Evolutionary conservation across 768 basidiomycete genomes (phyloP).

Genomic region (Tylopilus sp.): DNA sequence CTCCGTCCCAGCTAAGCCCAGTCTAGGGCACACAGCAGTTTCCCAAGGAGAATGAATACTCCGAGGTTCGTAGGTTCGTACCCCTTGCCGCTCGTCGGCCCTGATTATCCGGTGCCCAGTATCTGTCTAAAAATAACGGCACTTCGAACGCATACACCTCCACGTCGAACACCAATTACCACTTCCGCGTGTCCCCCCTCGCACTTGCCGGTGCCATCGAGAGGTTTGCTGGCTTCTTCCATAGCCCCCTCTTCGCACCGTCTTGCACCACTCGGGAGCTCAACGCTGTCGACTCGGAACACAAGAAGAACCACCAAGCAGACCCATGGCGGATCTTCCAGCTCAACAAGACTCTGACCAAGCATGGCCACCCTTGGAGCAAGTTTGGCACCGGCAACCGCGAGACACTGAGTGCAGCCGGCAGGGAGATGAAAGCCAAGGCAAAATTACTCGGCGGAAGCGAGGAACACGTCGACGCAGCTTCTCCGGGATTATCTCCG

Average conservation of each 20-base stretch:
- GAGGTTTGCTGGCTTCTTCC: constrained; percentile 86
- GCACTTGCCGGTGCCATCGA: constrained; percentile 67
- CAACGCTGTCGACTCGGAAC: constrained; percentile 95
- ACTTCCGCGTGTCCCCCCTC: constrained; percentile 65
- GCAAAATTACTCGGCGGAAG: constrained; percentile 36
- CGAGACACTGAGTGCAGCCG: constrained; percentile 64
- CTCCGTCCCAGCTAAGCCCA: neutral
- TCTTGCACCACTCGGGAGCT: constrained; percentile 87
- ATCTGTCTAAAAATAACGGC: constrained; percentile 78
- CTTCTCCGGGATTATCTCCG: constrained; percentile 38
- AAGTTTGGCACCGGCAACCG: constrained; percentile 92
- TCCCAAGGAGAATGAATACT: constrained; percentile 93
- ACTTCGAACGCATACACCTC: constrained; percentile 92
- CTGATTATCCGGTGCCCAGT: constrained; percentile 38
- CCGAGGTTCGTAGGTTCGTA: constrained; percentile 49
- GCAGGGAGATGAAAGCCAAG: constrained; percentile 51
- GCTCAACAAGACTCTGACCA: constrained; percentile 82
- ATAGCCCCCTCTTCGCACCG: constrained; percentile 83
- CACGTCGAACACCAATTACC: constrained; percentile 88
- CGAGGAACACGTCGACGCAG: constrained; percentile 17
- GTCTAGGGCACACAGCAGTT: constrained; percentile 75
- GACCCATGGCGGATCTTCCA: constrained; percentile 96
- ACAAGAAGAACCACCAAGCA: constrained; percentile 91
- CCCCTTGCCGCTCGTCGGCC: neutral
- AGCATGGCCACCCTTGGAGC: constrained; percentile 76